phyloP scores from a whole-genome alignment of 2,329 filamentous ascomycete genomes.

The Seiridium cupressi region DNA sequence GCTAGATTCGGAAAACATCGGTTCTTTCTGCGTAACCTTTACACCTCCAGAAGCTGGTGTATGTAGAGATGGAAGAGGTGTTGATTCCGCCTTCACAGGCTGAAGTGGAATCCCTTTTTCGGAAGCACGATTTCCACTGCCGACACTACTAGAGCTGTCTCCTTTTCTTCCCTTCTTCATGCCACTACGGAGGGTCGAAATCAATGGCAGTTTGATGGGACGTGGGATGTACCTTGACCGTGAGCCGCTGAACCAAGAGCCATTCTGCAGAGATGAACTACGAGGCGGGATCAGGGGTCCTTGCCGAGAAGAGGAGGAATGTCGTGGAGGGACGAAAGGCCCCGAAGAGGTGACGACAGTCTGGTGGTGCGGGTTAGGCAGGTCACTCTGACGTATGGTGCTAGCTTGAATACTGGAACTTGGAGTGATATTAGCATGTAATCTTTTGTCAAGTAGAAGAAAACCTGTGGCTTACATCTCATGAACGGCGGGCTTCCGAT shows the following conservation, averaged over 20 bases:
- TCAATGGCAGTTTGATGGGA: background rate
- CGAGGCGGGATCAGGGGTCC: slow-evolving; percentile 18
- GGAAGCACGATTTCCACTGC: too few relatives aligned
- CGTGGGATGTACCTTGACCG: background rate
- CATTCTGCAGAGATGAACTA: slow-evolving; percentile 14
- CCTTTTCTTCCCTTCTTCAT: background rate
- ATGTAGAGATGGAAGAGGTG: background rate
- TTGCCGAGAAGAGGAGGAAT: background rate
- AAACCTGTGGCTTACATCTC: background rate
- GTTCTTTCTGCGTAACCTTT: too few relatives aligned
- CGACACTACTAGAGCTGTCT: too few relatives aligned
- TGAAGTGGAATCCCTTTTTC: too few relatives aligned
- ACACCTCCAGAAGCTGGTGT: too few relatives aligned
- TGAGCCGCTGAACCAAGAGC: background rate
- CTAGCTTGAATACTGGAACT: background rate
- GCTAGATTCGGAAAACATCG: too few relatives aligned
- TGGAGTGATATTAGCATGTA: background rate
- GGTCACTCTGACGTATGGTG: background rate
- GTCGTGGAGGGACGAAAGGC: slow-evolving; percentile 8
- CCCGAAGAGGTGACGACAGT: background rate
- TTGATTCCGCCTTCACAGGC: background rate
- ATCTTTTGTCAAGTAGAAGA: background rate
- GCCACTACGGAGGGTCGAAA: background rate
- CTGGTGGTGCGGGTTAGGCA: background rate
- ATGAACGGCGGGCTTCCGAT: background rate